Evolutionary conservation across 768 basidiomycete genomes (phyloP).

Genomic region (Serendipita indica): DNA sequence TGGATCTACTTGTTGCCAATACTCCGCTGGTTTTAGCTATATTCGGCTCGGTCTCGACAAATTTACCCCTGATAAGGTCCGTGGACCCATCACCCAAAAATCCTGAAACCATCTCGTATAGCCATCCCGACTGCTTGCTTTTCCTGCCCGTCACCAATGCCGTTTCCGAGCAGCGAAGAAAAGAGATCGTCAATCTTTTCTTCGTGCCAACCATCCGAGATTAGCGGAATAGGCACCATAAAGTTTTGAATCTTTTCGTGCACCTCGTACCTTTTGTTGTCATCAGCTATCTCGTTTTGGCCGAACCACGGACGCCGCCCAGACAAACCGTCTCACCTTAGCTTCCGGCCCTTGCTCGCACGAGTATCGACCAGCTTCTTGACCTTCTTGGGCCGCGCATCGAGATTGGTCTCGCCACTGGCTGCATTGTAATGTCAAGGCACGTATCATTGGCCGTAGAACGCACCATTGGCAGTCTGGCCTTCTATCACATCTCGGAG

Average conservation of each 20-base stretch:
- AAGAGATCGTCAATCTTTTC: constrained; percentile 95
- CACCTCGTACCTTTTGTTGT: constrained; percentile 59
- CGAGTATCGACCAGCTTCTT: constrained; percentile 89
- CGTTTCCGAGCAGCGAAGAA: constrained; percentile 46
- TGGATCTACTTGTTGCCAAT: background rate
- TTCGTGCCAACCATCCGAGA: constrained; percentile 70
- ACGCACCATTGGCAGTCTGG: constrained; percentile 25
- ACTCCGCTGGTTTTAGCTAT: background rate
- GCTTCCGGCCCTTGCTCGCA: constrained; percentile 87
- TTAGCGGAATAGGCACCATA: constrained; percentile 48
- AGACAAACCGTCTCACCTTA: constrained; percentile 40
- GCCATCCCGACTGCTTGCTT: background rate
- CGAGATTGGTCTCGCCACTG: background rate
- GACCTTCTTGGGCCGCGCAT: constrained; percentile 48
- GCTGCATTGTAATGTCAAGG: background rate
- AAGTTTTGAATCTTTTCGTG: constrained; percentile 96
- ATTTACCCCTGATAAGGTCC: background rate
- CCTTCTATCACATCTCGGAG: constrained; percentile 83
- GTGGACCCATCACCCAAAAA: background rate
- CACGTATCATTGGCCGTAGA: background rate
- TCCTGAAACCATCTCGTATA: constrained; percentile 2
- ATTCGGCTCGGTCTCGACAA: background rate
- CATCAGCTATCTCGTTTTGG: background rate
- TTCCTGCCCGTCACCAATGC: background rate
- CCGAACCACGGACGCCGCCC: background rate